Evolutionary conservation across 495 filamentous ascomycete genomes (phyloP).

Genomic region (Neohortaea acidophila): DNA sequence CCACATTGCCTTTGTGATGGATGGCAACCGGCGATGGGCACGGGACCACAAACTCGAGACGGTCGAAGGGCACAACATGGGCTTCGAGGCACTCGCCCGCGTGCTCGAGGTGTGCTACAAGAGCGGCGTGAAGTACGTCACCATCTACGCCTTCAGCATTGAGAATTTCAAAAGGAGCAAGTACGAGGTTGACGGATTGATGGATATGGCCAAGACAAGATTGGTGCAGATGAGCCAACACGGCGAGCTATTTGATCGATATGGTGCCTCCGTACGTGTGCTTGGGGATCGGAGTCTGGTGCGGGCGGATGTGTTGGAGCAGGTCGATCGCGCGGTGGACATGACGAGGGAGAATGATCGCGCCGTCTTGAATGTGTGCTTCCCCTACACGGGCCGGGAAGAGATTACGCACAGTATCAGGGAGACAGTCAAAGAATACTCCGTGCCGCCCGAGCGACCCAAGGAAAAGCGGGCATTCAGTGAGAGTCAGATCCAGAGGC

Average conservation of each 20-base stretch:
- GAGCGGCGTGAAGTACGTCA: conserved; percentile 84
- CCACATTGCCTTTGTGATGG: conserved; percentile 97
- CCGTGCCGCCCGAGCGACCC: conserved; percentile 33
- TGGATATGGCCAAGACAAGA: conserved; percentile 96
- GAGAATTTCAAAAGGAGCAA: conserved; percentile 98
- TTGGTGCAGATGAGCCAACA: conserved; percentile 80
- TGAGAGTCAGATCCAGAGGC: conserved; percentile 69
- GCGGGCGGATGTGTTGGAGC: conserved; percentile 71
- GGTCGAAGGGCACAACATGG: conserved; percentile 89
- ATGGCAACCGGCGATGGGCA: conserved; percentile 88
- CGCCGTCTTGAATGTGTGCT: conserved; percentile 86
- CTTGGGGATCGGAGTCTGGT: conserved; percentile 69
- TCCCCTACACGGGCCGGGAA: conserved; percentile 89
- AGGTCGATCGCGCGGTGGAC: conserved; percentile 64
- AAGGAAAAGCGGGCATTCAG: conserved; percentile 52
- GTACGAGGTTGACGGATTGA: conserved; percentile 90
- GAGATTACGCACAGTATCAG: conserved; percentile 90
- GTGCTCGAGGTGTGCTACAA: conserved; percentile 97
- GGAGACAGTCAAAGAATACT: conserved; percentile 70
- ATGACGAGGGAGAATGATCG: conserved; percentile 73
- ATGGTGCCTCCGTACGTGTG: conserved; percentile 73
- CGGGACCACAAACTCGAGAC: conserved; percentile 84
- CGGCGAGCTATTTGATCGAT: conserved; percentile 81
- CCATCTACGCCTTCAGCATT: conserved; percentile 95
- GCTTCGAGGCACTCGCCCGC: conserved; percentile 84